Evolutionary conservation across 1,139 yeast species (phyloP), one percentile per base, ranked within the genome.

Genomic region (Protomyces macrosporus): DNA sequence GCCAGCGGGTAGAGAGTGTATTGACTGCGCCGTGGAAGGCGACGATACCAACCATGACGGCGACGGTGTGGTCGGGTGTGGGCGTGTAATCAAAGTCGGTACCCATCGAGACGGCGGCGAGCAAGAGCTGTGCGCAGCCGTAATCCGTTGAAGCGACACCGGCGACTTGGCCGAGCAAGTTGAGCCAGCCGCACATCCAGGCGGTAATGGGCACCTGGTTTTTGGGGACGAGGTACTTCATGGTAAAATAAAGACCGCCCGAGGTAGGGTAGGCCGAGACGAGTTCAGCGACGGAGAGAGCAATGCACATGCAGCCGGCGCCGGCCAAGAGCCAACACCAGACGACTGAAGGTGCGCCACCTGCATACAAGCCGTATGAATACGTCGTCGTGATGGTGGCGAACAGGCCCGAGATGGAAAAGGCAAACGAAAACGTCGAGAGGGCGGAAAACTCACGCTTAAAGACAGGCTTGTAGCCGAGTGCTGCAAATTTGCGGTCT

Each of bases 381-480:
- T 79, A 71, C 36, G 78, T 75, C 12, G 80, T 74, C 1, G 77
- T 76, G 53, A 86, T 83, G 9, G 90, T 85, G 1, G 93, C 91
- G 64, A 87, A 78, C 64, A 87, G 77, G 5, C 90, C 88, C 71
- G 87, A 78, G 62, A 87, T 88, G 12, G 88, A 83, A 74, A 87
- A 87, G 12, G 90, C 85, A 39, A 67, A 65, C 12, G 67, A 67
- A 45, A 67, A 67, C 35, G 86, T 88, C 51, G 86, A 83, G 67
- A 86, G 82, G 0, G 86, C 81, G 3, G 88, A 79, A 68, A 75
- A 76, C 69, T 87, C 89, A 72, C 93, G 82, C 71, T 83, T 83
- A 73, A 87, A 84, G 71, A 87, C 91, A 69, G 84, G 88, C 71
- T 84, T 84, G 72, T 87, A 87, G 53, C 93, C 93, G 70, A 86